phyloP scores from a whole-genome alignment of 1,139 yeast genomes.

The Taphrina deformans region DNA sequence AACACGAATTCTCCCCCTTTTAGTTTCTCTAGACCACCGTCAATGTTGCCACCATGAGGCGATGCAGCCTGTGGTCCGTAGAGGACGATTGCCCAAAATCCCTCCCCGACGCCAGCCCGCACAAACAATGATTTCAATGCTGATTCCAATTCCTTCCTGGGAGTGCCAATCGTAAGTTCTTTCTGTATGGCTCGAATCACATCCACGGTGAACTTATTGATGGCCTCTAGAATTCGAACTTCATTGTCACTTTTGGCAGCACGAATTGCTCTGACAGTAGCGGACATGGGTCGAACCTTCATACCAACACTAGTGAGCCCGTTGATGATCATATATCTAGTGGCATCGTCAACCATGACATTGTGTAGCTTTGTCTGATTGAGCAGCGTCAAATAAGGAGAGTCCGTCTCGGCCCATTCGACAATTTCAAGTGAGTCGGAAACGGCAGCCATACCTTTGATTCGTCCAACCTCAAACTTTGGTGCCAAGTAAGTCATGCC shows the following conservation, averaged over 20 bases:
- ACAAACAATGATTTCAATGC: conserved; percentile 4
- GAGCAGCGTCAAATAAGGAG: conserved; percentile 21
- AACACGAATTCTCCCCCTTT: conserved; percentile 25
- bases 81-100: conserved; percentile 27
- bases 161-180: background rate
- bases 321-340: conserved; percentile 27
- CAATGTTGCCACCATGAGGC: conserved; percentile 27
- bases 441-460: background rate
- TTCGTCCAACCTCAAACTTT: conserved; percentile 30
- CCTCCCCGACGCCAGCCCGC: conserved; percentile 22
- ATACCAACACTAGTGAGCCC: conserved; percentile 17
- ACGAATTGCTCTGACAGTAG: conserved; percentile 11
- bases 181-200: conserved; percentile 19
- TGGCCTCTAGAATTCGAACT: conserved; percentile 16
- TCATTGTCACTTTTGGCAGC: conserved; percentile 23
- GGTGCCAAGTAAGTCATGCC: conserved; percentile 22
- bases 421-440: background rate
- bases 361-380: background rate
- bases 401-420: conserved; percentile 31
- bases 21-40: background rate
- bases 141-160: conserved; percentile 1
- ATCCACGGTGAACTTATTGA: conserved; percentile 26
- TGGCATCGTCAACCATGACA: conserved; percentile 28
- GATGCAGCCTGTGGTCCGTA: conserved; percentile 32
- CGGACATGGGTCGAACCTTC: conserved; percentile 5